Base-by-base conservation (phyloP, 768 basidiomycete species). In the Trametes villosa region DNA sequence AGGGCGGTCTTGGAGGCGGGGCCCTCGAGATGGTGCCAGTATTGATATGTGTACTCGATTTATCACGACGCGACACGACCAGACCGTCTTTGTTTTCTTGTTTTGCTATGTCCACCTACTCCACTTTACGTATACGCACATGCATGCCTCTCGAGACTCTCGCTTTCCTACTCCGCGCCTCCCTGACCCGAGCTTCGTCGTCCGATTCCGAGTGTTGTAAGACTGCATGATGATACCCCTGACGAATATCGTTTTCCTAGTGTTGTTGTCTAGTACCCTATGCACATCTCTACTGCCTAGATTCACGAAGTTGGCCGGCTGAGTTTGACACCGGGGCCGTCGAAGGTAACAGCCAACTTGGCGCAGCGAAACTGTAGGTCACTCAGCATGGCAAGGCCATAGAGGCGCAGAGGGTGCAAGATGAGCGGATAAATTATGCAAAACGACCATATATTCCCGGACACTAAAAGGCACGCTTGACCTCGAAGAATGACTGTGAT, bases 401-500 rank as follows among this genome's bases (percentile, higher is more conserved):
- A n/a, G n/a, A n/a, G n/a, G n/a, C n/a, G 18, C 20, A 44, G 42
- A n/a, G 29, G 0, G 11, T 42, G 52, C 29, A 51, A 31, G 34
- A 34, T 40, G n/a, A 53, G 22, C 36, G 33, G 31, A 54, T 59
- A 63, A 63, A 34, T 59, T 59, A 63, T 59, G 53, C 57, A 59
- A 63, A 41, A 59, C 41, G 46, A 61, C 53, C 53, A 30, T 49
- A 24, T 38, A 55, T 48, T 33, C 50, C 51, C 34, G 12, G 29
- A 22, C 36, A 58, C 53, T 83, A 92, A 75, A 94, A 89, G 67
- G 93, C 89, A 73, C 94, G 86, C 73, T 91, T 92, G 50, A 94
- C 91, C 78, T 95, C 93, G 67, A 96, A 95, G 84, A 92, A 92
- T 18, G 90, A 90, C 88, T 88, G 65, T 22, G 54, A n/a, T n/a